phyloP scores from a whole-genome alignment of 2,329 filamentous ascomycete genomes.

The Fusarium abutilonis region DNA sequence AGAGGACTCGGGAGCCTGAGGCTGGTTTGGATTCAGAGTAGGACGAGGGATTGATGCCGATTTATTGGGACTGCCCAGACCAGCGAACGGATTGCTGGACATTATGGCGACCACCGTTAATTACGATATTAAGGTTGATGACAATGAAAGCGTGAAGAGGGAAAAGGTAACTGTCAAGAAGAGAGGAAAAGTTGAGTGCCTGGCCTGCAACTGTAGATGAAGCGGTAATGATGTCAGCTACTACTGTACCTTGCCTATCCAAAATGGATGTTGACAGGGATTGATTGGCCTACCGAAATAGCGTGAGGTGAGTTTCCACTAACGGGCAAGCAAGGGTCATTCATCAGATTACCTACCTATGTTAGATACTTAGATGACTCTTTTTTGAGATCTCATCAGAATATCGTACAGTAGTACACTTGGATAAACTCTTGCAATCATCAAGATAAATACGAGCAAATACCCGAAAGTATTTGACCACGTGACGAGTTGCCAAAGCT shows the following conservation, averaged over 20 bases:
- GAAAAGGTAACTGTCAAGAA: constrained; percentile 2
- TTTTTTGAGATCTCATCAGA: too few relatives aligned
- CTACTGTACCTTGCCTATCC: constrained; percentile 4
- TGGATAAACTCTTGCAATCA: too few relatives aligned
- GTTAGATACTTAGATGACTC: too few relatives aligned
- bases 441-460: too few relatives aligned
- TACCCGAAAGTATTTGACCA: too few relatives aligned
- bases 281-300: too few relatives aligned
- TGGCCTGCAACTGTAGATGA: constrained; percentile 18
- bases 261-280: too few relatives aligned
- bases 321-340: too few relatives aligned
- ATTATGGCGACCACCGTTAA: constrained; percentile 36
- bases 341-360: too few relatives aligned
- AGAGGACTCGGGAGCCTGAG: constrained; percentile 28
- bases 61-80: constrained; percentile 37
- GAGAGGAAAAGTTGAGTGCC: constrained; percentile 14
- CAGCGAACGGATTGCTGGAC: constrained; percentile 49
- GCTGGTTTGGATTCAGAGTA: constrained; percentile 22
- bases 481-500: too few relatives aligned
- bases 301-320: too few relatives aligned
- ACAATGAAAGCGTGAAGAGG: constrained; percentile 5
- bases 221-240: constrained; percentile 46
- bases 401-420: too few relatives aligned
- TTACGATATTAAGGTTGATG: neutral
- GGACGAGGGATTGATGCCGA: constrained; percentile 12